Percentiles rank a stretch among this genome's conserved stretches.
phyloP scores from a whole-genome alignment of 225 moss, liverwort and hornwort genomes.

The Takakia lepidozioides region DNA sequence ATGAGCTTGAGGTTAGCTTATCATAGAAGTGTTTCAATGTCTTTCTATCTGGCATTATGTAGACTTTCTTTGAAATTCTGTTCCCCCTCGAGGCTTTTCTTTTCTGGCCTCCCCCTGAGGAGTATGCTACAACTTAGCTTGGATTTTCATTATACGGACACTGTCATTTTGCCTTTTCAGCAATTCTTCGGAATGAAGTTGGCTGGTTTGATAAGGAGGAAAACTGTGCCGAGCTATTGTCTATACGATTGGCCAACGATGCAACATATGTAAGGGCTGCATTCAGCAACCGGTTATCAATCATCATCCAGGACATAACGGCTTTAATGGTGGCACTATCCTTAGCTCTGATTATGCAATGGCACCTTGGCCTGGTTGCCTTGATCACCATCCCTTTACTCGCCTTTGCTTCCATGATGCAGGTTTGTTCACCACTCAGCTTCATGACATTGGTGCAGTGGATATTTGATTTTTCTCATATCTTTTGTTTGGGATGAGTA shows the following conservation, averaged over 20 bases:
- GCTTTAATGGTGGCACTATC: constrained; percentile 47
- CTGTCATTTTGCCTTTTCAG: too few species aligned
- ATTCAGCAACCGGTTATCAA: constrained; percentile 59
- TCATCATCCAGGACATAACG: constrained; percentile 55
- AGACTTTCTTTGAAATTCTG: too few species aligned
- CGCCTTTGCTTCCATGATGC: constrained; percentile 47
- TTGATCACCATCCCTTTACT: constrained; percentile 57
- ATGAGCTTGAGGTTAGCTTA: too few species aligned
- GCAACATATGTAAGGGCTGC: constrained; percentile 66
- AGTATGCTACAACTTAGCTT: too few species aligned
- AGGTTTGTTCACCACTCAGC: constrained; percentile 25
- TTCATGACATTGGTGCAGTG: too few species aligned
- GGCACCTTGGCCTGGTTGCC: constrained; percentile 61
- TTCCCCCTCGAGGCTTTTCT: too few species aligned
- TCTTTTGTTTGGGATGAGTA: too few species aligned
- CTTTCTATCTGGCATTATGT: too few species aligned
- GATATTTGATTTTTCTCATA: too few species aligned
- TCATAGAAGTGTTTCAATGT: too few species aligned
- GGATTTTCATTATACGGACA: too few species aligned
- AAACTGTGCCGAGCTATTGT: constrained; percentile 48
- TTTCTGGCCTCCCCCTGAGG: too few species aligned
- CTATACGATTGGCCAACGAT: constrained; percentile 54
- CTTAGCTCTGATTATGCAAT: constrained; percentile 38
- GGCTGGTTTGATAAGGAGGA: constrained; percentile 69
- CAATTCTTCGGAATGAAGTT: constrained; percentile 60